Evolutionary conservation across 2,329 filamentous ascomycete species (phyloP).

Genomic region (Cercospora sp.): DNA sequence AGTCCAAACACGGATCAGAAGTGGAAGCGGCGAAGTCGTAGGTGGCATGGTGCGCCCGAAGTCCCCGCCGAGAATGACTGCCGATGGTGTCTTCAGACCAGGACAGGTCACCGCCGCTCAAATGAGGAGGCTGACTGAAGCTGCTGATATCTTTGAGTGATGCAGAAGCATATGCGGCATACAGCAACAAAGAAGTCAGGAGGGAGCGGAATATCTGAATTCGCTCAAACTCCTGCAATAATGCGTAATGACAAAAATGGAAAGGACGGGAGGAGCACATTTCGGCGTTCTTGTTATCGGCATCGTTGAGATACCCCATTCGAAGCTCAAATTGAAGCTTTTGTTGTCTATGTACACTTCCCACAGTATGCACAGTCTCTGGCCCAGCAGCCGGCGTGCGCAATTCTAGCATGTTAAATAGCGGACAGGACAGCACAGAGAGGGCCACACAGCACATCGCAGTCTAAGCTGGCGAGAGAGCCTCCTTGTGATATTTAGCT

Average conservation of each 20-base stretch:
- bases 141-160: background rate
- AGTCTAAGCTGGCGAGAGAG: constrained; percentile 15
- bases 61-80: constrained; percentile 1
- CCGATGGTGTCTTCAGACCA: background rate
- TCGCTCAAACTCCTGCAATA: background rate
- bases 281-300: background rate
- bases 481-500: constrained; percentile 68
- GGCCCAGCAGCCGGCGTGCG: background rate
- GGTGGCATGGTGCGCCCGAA: background rate
- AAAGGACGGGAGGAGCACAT: background rate
- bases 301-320: constrained; percentile 10
- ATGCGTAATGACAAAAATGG: background rate
- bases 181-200: background rate
- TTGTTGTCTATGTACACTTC: constrained; percentile 6
- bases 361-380: background rate
- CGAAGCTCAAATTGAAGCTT: background rate
- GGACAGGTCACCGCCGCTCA: background rate
- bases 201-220: background rate
- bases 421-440: background rate
- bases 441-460: background rate
- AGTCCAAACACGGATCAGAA: background rate
- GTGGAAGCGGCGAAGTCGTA: background rate
- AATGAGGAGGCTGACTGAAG: background rate
- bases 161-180: background rate
- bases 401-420: background rate